Evolutionary conservation across 208 protist genomes (phyloP), one percentile per base, ranked within the genome.

Genomic region (Crithidia expoeki): DNA sequence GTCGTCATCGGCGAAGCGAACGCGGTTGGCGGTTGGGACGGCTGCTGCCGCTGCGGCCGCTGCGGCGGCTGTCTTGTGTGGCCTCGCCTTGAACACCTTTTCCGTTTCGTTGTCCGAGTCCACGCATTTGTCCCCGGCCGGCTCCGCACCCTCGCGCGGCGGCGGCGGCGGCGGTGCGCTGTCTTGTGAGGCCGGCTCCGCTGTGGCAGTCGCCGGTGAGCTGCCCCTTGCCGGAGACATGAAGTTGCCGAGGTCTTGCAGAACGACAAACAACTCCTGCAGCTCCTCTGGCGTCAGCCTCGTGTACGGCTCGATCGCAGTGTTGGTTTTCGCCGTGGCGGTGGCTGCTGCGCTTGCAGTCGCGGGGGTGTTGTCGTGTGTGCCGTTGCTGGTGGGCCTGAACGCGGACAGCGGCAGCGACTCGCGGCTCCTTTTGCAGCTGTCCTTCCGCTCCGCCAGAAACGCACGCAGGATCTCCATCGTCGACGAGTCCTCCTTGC

Each of bases 231-330:
- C 27, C 23, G 33, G 23, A 25, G 49, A 10, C 34, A 60, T 17
- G n/a, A 60, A 60, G 17, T 9, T 25, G n/a, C 34, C 5, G 9
- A 60, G 34, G 34, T 60, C 34, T 0, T 46, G 30, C 55, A 60
- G 55, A 6, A 60, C 33, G 32, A 60, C n/a, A 30, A 60, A 60
- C 0, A 60, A 25, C 34, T 60, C 34, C 55, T 60, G 55, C 17
- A 47, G n/a, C 34, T 60, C 55, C n/a, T 60, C 55, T 3, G 33
- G n/a, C 34, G 55, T 46, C 28, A 60, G 55, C 4, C 55, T 34
- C 55, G 25, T 28, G 55, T 60, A 60, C 19, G 55, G 28, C 16
- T 58, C 52, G 16, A 19, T 6, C 11, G 4, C 12, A 25, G 50
- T 2, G 21, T 28, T 28, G 17, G 23, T 10, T 32, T 25, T 55